Base-by-base conservation (phyloP, 208 protist genomes). In the Trypanosomatidae sp. region DNA sequence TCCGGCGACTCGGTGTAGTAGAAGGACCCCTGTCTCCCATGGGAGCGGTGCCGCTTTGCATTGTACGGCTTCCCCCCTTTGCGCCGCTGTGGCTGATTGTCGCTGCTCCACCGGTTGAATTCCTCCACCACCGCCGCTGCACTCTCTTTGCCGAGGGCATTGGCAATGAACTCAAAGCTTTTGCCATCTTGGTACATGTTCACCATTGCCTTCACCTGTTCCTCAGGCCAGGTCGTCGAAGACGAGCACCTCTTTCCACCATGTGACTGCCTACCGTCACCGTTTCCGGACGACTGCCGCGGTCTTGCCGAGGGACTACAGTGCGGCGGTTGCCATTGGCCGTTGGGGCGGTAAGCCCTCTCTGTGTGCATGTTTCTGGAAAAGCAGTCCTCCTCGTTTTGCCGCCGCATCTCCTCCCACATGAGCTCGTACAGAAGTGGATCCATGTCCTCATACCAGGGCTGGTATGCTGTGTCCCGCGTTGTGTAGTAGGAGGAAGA, bases 181-280 rank as follows among this genome's bases (percentile, higher is more conserved):
- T 94, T 95, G 15, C 92, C 92, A 70, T 97, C 92, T 72, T 94
- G 87, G 71, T 97, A 97, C 92, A 97, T 97, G 72, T 97, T 90
- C 49, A 93, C 73, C 72, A 97, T 85, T 22, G 92, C 92, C 64
- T 87, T 78, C 41, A 94, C 64, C 71, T 95, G 89, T 28, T 79
- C 80, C 62, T 93, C 85, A 4, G 81, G 77, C 90, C 92, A 97
- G 43, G 82, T 93, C 12, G 84, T 91, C 3, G 86, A 91, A 50
- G 84, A 77, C 47, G 78, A 67, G 66, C 64, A 83, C 66, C 69
- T 72, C 15, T 25, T 59, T 33, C 25, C 44, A 25, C 49, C 46
- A 19, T 71, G 65, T 15, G 73, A 58, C 44, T 73, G 69, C 13
- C 68, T 69, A 33, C 52, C 64, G 22, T 80, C 59, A 30, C 36